Conservation (phyloP, 2,329 filamentous ascomycete genomes). For the Trichoderma semiorbis region DNA sequence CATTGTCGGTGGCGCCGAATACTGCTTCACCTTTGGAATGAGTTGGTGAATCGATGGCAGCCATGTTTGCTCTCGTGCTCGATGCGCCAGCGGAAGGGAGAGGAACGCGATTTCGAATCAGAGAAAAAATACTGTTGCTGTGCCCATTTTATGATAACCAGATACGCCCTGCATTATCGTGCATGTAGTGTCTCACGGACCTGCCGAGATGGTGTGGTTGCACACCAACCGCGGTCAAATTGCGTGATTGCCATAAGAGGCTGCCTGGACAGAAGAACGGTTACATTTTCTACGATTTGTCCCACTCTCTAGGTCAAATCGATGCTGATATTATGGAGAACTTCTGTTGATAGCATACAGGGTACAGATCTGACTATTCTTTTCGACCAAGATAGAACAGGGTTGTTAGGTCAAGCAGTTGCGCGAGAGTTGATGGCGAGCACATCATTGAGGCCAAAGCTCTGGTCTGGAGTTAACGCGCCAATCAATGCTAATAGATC, state of each 20-base stretch:
- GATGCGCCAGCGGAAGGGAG: not conserved
- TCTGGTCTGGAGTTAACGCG: not conserved
- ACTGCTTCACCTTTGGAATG: not conserved
- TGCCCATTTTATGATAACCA: not conserved
- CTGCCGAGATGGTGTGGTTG: slow-evolving; percentile 7
- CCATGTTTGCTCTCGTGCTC: not conserved
- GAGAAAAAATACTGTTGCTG: not conserved
- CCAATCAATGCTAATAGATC: not conserved
- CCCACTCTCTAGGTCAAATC: not conserved
- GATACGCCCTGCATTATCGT: not conserved
- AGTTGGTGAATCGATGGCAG: not conserved
- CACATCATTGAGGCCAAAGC: slow-evolving; percentile 6
- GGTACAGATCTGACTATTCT: not conserved
- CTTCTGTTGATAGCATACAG: not conserved
- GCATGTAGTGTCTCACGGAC: not conserved
- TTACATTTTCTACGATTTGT: not conserved
- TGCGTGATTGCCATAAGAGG: slow-evolving; percentile 7
- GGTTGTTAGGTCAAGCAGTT: not conserved
- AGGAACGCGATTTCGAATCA: not conserved
- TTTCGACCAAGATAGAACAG: not conserved
- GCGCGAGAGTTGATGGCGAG: not conserved
- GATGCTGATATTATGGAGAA: not conserved
- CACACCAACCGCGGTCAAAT: slow-evolving; percentile 13
- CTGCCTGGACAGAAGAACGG: not conserved
- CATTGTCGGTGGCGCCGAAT: not conserved